A percentile compares a stretch with the other conserved stretches of the same genome.
Conservation (phyloP, 768 basidiomycete genomes). For the Cyclocybe cylindracea region DNA sequence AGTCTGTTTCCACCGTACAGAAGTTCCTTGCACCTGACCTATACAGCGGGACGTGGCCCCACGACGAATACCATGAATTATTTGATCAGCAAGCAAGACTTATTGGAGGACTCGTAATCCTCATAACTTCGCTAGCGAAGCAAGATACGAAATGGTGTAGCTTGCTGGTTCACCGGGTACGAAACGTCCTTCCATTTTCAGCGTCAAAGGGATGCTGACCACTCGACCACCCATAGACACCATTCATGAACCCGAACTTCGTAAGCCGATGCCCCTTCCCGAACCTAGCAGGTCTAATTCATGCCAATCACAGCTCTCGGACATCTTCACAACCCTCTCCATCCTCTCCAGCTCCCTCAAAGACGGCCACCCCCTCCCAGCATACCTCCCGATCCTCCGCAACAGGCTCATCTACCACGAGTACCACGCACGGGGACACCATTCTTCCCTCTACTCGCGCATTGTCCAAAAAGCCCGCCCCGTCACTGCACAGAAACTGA, state of each 20-base stretch:
- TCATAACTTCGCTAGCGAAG: constrained; percentile 40
- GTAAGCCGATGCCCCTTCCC: constrained; percentile 22
- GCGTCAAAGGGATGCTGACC: no score
- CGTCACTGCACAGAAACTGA: neutral
- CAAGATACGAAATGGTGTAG: constrained; percentile 46
- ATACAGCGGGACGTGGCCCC: constrained; percentile 42
- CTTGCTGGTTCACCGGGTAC: constrained; percentile 41
- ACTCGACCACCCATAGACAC: constrained; percentile 27
- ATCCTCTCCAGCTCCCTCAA: constrained; percentile 39
- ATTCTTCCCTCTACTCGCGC: neutral
- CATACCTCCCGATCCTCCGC: constrained; percentile 38
- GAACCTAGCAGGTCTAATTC: neutral
- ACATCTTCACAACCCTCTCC: constrained; percentile 41
- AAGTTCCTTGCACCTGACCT: neutral
- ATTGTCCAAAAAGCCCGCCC: no score
- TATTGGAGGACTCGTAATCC: neutral
- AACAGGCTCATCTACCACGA: constrained; percentile 47
- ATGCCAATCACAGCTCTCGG: constrained; percentile 33
- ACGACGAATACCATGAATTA: constrained; percentile 34
- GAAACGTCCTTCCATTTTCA: no score
- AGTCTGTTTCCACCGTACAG: constrained; percentile 11
- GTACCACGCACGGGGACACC: constrained; percentile 19
- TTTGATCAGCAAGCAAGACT: constrained; percentile 27
- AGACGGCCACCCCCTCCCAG: constrained; percentile 36
- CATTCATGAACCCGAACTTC: constrained; percentile 46